These are phyloP conservation scores for Scenedesmus sp. DNA, from an alignment of 163 green algal genomes.

Conservation along the genomic window DNA sequence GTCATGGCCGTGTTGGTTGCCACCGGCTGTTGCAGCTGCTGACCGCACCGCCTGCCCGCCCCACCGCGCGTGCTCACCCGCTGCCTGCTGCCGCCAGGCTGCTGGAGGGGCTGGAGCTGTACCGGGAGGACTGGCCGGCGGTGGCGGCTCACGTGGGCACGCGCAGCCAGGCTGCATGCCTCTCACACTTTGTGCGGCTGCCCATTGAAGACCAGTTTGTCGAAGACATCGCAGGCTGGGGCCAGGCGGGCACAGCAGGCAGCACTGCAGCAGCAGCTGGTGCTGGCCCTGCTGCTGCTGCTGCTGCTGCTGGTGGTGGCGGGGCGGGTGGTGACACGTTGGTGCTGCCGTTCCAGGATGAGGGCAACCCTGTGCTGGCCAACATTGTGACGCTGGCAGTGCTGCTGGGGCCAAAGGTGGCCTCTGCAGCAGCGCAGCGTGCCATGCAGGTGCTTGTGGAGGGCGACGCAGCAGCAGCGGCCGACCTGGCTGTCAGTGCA, in stretches of 20 bases:
- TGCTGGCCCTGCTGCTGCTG: not conserved
- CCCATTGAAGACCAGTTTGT: conserved; percentile 92
- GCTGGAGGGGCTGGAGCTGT: conserved; percentile 84
- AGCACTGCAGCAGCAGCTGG: not conserved
- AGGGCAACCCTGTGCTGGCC: conserved; percentile 89
- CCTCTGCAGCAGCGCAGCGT: conserved; percentile 83
- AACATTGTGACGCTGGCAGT: conserved; percentile 66
- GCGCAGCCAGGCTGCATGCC: conserved; percentile 81
- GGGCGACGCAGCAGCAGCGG: conserved; percentile 64
- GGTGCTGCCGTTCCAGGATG: conserved; percentile 84
- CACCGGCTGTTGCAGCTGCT: not conserved
- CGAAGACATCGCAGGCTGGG: conserved; percentile 63
- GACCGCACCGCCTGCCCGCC: not conserved
- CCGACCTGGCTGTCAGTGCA: conserved; percentile 30
- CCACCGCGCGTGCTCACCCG: too few relatives aligned
- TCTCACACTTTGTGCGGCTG: conserved; percentile 92
- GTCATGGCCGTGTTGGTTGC: not conserved
- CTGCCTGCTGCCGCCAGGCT: conserved; percentile 42
- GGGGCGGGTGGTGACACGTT: not conserved
- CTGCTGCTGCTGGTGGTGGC: not conserved
- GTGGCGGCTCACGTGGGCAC: conserved; percentile 92
- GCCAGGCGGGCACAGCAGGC: not conserved
- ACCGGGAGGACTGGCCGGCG: conserved; percentile 89
- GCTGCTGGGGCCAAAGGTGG: conserved; percentile 79
- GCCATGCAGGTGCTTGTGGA: conserved; percentile 84